These are phyloP conservation scores for Entomophthora muscae DNA, from an alignment of 371 early-diverging fungal species.

Conservation along the genomic window DNA sequence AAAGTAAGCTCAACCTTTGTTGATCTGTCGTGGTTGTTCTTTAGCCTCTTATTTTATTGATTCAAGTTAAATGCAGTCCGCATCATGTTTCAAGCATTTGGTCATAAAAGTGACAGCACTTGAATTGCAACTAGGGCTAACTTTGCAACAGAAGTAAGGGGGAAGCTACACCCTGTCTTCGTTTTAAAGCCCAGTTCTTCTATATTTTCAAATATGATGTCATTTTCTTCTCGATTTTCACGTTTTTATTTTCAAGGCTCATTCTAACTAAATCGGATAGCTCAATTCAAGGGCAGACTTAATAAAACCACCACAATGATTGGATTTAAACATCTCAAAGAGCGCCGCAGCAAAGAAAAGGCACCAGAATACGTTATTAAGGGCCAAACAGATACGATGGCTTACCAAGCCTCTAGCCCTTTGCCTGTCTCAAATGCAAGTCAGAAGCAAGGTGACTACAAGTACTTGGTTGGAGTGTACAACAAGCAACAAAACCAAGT, in stretches of 20 bases:
- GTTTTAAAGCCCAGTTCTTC: too few relatives aligned
- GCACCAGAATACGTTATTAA: background rate
- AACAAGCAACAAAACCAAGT: background rate
- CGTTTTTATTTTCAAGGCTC: background rate
- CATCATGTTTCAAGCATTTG: too few relatives aligned
- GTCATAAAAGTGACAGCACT: too few relatives aligned
- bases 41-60: too few relatives aligned
- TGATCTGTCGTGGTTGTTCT: too few relatives aligned
- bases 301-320: background rate
- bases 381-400: background rate
- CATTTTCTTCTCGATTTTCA: background rate
- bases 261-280: background rate
- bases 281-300: background rate
- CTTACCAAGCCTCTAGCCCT: background rate
- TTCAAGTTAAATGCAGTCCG: too few relatives aligned
- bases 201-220: background rate
- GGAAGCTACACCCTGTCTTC: too few relatives aligned
- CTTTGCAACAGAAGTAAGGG: background rate
- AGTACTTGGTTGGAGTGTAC: background rate
- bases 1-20: too few relatives aligned
- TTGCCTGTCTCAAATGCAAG: background rate
- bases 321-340: background rate
- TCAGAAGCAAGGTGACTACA: background rate
- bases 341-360: background rate
- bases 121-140: background rate